Conservation (phyloP, 495 filamentous ascomycete genomes). For the Xanthoparmelia taractica region DNA sequence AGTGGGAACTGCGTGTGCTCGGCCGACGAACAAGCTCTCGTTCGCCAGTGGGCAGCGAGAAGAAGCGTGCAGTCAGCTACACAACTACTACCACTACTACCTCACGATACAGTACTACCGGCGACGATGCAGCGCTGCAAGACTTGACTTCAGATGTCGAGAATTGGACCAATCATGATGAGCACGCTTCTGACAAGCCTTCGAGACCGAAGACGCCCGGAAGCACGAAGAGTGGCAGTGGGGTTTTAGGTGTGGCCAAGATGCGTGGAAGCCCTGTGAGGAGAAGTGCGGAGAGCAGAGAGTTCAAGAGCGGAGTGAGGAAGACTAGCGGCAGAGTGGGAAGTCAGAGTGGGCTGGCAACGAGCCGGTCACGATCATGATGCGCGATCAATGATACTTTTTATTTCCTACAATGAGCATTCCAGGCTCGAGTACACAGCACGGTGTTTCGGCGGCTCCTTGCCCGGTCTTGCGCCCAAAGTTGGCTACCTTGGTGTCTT, state of each 20-base stretch:
- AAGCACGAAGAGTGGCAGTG: conserved; percentile 51
- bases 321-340: conserved; percentile 93
- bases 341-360: conserved; percentile 35
- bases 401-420: conserved; percentile 3
- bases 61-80: conserved; percentile 43
- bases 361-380: conserved; percentile 25
- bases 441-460: not conserved
- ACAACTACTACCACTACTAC: conserved; percentile 57
- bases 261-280: conserved; percentile 58
- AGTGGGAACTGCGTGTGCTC: conserved; percentile 37
- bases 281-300: conserved; percentile 47
- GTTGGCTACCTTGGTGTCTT: not conserved
- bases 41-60: conserved; percentile 36
- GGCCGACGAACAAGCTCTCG: conserved; percentile 29
- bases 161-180: conserved; percentile 35
- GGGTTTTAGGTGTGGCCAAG: conserved; percentile 63
- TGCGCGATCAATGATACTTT: conserved; percentile 4
- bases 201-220: conserved; percentile 58
- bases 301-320: conserved; percentile 59
- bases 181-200: conserved; percentile 46
- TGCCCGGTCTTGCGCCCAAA: not conserved
- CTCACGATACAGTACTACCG: conserved; percentile 45
- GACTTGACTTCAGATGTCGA: conserved; percentile 27
- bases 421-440: not conserved
- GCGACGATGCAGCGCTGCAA: conserved; percentile 25